A percentile compares a stretch with the other conserved stretches of the same genome.
Evolutionary conservation across 176 grass and related monocot species (phyloP).

Genomic region (Triticum turgidum): DNA sequence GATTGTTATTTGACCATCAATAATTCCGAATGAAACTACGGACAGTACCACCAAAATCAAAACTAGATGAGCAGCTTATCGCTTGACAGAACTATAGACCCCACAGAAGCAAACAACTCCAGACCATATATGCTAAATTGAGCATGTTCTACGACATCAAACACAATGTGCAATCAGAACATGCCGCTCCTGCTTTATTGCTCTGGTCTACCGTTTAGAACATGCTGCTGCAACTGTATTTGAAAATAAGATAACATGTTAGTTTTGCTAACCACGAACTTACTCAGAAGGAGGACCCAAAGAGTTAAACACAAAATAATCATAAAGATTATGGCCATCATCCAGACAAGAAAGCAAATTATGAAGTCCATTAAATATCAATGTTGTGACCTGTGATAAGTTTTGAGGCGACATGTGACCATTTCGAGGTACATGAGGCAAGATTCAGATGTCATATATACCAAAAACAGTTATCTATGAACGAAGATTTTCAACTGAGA

Average conservation of each 20-base stretch:
- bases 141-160: constrained; percentile 17
- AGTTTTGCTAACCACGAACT: background rate
- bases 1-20: background rate
- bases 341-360: background rate
- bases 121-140: background rate
- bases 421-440: background rate
- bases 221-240: constrained; percentile 54
- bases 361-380: background rate
- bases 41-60: background rate
- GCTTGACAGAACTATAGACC: constrained; percentile 19
- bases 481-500: background rate
- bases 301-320: background rate
- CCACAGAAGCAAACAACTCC: constrained; percentile 15
- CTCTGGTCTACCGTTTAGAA: constrained; percentile 35
- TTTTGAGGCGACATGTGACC: background rate
- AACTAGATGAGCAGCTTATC: background rate
- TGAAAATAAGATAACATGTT: constrained; percentile 6
- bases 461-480: too few species aligned
- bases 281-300: background rate
- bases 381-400: background rate
- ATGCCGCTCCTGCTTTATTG: constrained; percentile 5
- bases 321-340: background rate
- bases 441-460: background rate
- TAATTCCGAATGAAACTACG: background rate
- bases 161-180: background rate